These are phyloP conservation scores for Yamadazyma phyllophila DNA, from an alignment of 805 yeast species.

Conservation along the genomic window DNA sequence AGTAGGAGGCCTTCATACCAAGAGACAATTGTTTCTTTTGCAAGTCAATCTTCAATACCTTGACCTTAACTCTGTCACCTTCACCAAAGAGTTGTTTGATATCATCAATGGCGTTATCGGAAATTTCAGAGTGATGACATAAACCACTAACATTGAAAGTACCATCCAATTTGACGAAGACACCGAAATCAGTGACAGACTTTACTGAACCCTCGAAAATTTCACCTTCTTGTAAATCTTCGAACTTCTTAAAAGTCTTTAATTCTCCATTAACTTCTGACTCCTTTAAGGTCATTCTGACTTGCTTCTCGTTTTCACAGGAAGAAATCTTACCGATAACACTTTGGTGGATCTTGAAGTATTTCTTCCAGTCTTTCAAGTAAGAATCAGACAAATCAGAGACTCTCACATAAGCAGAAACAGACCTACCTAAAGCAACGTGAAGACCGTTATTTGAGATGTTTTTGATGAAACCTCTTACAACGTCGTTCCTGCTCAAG, in stretches of 20 bases:
- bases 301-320: slow-evolving; percentile 58
- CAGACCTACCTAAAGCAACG: slow-evolving; percentile 66
- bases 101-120: slow-evolving; percentile 64
- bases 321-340: slow-evolving; percentile 72
- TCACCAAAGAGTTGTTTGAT: slow-evolving; percentile 68
- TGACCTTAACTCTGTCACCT: slow-evolving; percentile 90
- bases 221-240: slow-evolving; percentile 68
- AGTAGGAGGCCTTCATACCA: slow-evolving; percentile 94
- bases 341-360: slow-evolving; percentile 65
- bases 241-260: slow-evolving; percentile 55
- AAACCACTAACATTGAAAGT: slow-evolving; percentile 77
- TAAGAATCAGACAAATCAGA: slow-evolving; percentile 78
- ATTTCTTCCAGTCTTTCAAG: slow-evolving; percentile 85
- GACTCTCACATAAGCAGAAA: slow-evolving; percentile 78
- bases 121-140: slow-evolving; percentile 81
- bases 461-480: slow-evolving; percentile 77
- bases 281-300: slow-evolving; percentile 77
- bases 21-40: slow-evolving; percentile 75
- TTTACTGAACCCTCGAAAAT: slow-evolving; percentile 75
- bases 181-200: slow-evolving; percentile 84
- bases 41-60: slow-evolving; percentile 59
- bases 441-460: slow-evolving; percentile 75
- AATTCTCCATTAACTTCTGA: slow-evolving; percentile 74
- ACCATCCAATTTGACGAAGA: slow-evolving; percentile 77
- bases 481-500: slow-evolving; percentile 64